phyloP scores from a whole-genome alignment of 768 basidiomycete species.

The Mycena olivaceomarginata region DNA sequence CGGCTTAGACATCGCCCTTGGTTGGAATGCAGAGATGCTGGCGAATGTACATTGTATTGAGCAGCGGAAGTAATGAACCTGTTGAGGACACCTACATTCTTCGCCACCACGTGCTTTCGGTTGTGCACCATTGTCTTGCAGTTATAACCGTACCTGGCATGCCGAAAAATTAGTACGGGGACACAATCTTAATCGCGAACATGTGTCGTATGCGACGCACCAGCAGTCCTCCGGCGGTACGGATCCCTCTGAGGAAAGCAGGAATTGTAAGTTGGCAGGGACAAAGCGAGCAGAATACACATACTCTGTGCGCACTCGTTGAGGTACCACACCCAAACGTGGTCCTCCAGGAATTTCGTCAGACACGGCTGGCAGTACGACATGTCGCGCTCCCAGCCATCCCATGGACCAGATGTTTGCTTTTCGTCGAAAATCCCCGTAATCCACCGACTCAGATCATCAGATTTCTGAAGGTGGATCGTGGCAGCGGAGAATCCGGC shows the following conservation, averaged over 20 bases:
- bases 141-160: neutral
- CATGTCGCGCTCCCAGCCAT: neutral
- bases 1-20: neutral
- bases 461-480: neutral
- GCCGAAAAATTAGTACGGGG: too few relatives aligned
- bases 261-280: too few relatives aligned
- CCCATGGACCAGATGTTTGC: neutral
- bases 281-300: neutral
- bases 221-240: neutral
- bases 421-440: neutral
- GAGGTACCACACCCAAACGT: constrained; percentile 31
- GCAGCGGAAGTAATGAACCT: neutral
- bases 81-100: neutral
- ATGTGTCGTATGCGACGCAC: neutral
- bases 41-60: neutral
- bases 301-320: constrained; percentile 7
- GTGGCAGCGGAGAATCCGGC: neutral
- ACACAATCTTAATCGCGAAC: neutral
- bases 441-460: neutral
- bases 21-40: neutral
- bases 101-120: neutral
- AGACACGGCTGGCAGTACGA: constrained; percentile 38
- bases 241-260: neutral
- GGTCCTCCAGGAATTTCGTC: constrained; percentile 28
- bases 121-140: neutral